Evolutionary conservation across 768 basidiomycete genomes (phyloP).

Genomic region (Naematelia encephala): DNA sequence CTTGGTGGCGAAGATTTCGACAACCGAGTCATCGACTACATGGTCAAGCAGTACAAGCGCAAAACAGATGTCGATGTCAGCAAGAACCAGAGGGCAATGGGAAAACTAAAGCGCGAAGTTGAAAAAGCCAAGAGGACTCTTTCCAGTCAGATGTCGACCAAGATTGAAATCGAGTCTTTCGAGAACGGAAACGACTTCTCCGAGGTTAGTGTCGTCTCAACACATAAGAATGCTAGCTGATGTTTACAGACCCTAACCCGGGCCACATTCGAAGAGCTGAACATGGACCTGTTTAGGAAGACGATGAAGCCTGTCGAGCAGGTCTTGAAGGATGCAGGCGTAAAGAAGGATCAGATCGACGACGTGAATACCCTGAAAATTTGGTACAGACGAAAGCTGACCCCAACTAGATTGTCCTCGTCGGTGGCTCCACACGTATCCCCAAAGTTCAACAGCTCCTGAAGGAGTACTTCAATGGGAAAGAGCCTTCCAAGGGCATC

Average conservation of each 20-base stretch:
- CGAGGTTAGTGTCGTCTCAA: constrained; percentile 54
- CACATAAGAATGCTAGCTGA: background rate
- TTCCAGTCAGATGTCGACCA: constrained; percentile 81
- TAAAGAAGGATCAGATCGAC: constrained; percentile 95
- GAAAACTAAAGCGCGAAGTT: constrained; percentile 88
- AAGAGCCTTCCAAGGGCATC: constrained; percentile 98
- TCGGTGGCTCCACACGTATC: constrained; percentile 97
- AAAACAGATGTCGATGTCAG: constrained; percentile 82
- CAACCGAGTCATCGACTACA: constrained; percentile 95
- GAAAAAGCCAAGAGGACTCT: constrained; percentile 95
- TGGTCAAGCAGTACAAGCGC: constrained; percentile 93
- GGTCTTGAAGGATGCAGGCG: constrained; percentile 93
- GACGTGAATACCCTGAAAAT: constrained; percentile 60
- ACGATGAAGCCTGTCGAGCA: constrained; percentile 99
- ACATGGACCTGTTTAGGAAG: constrained; percentile 98
- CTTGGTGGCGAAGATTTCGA: constrained; percentile 98
- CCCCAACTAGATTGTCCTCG: constrained; percentile 68
- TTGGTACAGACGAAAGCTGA: background rate
- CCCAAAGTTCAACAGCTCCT: constrained; percentile 96
- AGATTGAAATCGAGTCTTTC: constrained; percentile 93
- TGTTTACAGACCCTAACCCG: constrained; percentile 63
- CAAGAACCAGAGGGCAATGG: constrained; percentile 74
- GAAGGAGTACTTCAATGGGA: constrained; percentile 97
- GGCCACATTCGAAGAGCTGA: constrained; percentile 98
- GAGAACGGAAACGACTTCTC: constrained; percentile 96